Evolutionary conservation across 73 alveolate species (phyloP), one percentile per base, ranked within the genome.

Genomic region (Stentor coeruleus): DNA sequence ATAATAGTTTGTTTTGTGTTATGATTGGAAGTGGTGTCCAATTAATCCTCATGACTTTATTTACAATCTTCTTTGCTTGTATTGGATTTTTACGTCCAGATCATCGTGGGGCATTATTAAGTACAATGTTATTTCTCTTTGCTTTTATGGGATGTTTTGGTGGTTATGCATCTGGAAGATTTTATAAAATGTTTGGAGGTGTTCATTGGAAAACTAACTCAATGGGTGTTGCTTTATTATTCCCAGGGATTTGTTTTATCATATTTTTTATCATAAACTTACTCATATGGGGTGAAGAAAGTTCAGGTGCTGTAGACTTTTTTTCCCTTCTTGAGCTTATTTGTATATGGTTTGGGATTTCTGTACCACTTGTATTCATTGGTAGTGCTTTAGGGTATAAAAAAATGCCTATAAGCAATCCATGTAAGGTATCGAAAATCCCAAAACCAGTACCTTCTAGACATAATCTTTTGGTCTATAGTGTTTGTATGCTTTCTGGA

Each of bases 221-320:
- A 31, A 55, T 82, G 35, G n/a, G 39, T 1, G 66, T 82, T 74
- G 73, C 88, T 3, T 59, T 82, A 3, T 74, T 82, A 36, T 74
- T 82, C 49, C 88, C 88, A 0, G 88, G 88, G 11, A 37, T 82
- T 26, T 74, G 87, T 33, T 73, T 77, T 38, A 39, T 74, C 31
- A 49, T 82, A 30, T 82, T 82, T 77, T 82, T 82, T 35, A 77
- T 41, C n/a, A 38, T 82, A 0, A 77, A 82, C 42, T 75, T 82
- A 20, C 36, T 74, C 14, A 55, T 73, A 35, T 15, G 58, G 28
- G 49, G 38, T 3, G 88, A 82, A 82, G 86, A 74, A 39, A 74
- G 87, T 0, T 73, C 88, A 74, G 85, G 85, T n/a, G 88, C 87
- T 74, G 83, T 73, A 26, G 77, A 58, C 3, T 82, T 82, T 74